A percentile compares a stretch with the other conserved stretches of the same genome.
Conservation (phyloP, 164 flowering plant genomes). For the grape (Vitis vinifera) region ASM3070453v1 NC_081821.1:17738001-17738500, state of each 20-base stretch:
- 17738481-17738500: conserved; percentile 53
- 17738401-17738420: conserved; percentile 62
- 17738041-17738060: too few species aligned
- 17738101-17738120: background rate
- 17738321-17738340: conserved; percentile 68
- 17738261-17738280: conserved; percentile 42
- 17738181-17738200: conserved; percentile 46
- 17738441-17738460: conserved; percentile 72
- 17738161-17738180: conserved; percentile 49
- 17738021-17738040: too few species aligned
- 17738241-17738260: conserved; percentile 61
- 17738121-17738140: conserved; percentile 50
- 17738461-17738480: conserved; percentile 53
- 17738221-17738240: conserved; percentile 62
- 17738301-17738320: conserved; percentile 60
- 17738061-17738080: too few species aligned
- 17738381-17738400: conserved; percentile 64
- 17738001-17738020: too few species aligned
- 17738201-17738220: conserved; percentile 62
- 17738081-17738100: background rate
- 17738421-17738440: conserved; percentile 73
- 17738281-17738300: conserved; percentile 64
- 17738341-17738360: conserved; percentile 72
- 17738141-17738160: conserved; percentile 65
- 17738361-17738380: conserved; percentile 53